Percentiles rank a stretch among this genome's conserved stretches.
These are phyloP conservation scores for Liriodendron chinense DNA, from an alignment of 164 flowering plant genomes.

Conservation along the genomic window DNA sequence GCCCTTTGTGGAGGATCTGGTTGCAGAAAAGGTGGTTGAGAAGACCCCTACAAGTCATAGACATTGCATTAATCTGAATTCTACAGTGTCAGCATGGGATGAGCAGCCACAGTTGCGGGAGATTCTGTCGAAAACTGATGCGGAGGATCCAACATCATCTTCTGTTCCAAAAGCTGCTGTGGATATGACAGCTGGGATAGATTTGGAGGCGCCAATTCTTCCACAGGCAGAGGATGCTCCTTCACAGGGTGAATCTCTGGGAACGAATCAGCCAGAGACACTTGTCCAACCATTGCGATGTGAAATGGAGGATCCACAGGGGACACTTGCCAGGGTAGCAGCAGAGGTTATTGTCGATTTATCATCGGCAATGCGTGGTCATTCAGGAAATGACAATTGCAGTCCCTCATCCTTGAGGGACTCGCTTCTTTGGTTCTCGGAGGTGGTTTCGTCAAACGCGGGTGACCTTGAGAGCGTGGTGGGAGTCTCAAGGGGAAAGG, in stretches of 20 bases:
- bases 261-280: slow-evolving; percentile 4
- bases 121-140: slow-evolving; percentile 25
- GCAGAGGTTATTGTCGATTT: slow-evolving; percentile 59
- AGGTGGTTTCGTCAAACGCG: slow-evolving; percentile 29
- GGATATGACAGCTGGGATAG: slow-evolving; percentile 40
- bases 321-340: slow-evolving; percentile 30
- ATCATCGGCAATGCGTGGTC: slow-evolving; percentile 23
- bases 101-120: slow-evolving; percentile 5
- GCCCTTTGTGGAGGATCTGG: slow-evolving; percentile 14
- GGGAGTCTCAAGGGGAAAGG: slow-evolving; percentile 7
- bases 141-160: slow-evolving; percentile 33
- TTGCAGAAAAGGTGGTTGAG: slow-evolving; percentile 24
- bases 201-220: slow-evolving; percentile 58
- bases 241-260: slow-evolving; percentile 19
- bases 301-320: slow-evolving; percentile 8
- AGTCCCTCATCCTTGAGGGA: slow-evolving; percentile 17
- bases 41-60: slow-evolving; percentile 7
- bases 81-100: slow-evolving; percentile 14
- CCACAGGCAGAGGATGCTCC: slow-evolving; percentile 27
- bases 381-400: slow-evolving; percentile 5
- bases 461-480: slow-evolving; percentile 16
- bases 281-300: slow-evolving; percentile 10
- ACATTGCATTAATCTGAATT: slow-evolving; percentile 65
- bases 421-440: slow-evolving; percentile 61
- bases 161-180: slow-evolving; percentile 20